A percentile compares a stretch with the other conserved stretches of the same genome.
phyloP scores from a whole-genome alignment of 768 basidiomycete genomes.

The Ramaria sp. region DNA sequence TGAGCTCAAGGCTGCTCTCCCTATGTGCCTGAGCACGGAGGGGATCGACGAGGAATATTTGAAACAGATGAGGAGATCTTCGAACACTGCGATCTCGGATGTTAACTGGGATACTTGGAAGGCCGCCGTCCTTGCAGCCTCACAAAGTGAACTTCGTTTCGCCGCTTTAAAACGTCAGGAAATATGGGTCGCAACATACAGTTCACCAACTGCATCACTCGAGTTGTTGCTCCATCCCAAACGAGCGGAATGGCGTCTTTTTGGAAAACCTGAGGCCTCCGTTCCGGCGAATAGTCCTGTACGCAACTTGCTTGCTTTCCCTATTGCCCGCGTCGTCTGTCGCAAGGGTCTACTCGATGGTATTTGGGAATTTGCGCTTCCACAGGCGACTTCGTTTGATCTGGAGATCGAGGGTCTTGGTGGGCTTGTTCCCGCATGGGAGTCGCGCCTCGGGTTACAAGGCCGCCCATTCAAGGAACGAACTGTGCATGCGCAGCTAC shows the following conservation, averaged over 20 bases:
- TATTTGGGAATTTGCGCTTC: constrained; percentile 73
- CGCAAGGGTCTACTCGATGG: constrained; percentile 43
- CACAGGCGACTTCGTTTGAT: constrained; percentile 39
- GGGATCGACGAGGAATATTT: constrained; percentile 41
- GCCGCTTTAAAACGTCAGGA: constrained; percentile 80
- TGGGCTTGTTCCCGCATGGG: constrained; percentile 75
- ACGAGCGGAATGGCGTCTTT: constrained; percentile 82
- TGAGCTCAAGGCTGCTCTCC: constrained; percentile 66
- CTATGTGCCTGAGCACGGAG: constrained; percentile 69
- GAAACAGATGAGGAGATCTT: constrained; percentile 32
- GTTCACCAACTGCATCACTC: constrained; percentile 55
- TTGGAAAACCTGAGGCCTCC: constrained; percentile 49
- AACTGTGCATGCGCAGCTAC: constrained; percentile 53
- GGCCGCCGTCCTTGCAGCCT: constrained; percentile 50
- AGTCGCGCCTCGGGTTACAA: constrained; percentile 64
- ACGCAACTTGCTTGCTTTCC: constrained; percentile 57
- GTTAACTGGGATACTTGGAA: constrained; percentile 62
- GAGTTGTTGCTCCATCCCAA: constrained; percentile 66
- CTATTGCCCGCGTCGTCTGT: constrained; percentile 67
- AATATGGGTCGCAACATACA: constrained; percentile 75
- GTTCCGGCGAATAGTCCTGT: constrained; percentile 75
- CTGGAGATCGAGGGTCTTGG: constrained; percentile 56
- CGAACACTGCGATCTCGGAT: constrained; percentile 33
- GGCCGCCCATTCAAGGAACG: constrained; percentile 55
- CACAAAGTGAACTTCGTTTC: constrained; percentile 62